These are phyloP conservation scores for Sugiyamaella sp. DNA, from an alignment of 1,139 yeast species.

Conservation along the genomic window DNA sequence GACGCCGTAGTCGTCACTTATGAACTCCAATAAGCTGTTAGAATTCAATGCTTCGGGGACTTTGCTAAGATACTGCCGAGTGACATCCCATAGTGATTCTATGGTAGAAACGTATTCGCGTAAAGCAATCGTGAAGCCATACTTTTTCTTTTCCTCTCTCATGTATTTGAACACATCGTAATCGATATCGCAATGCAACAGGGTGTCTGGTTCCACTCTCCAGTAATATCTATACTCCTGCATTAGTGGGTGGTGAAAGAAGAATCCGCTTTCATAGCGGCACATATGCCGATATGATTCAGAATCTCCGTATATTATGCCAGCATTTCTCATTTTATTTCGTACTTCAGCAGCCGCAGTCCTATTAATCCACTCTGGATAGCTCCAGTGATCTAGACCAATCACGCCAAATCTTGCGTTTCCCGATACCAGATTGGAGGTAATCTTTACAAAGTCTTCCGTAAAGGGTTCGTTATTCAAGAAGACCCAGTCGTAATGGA, in stretches of 20 bases:
- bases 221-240: constrained; percentile 82
- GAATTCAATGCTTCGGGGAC: constrained; percentile 66
- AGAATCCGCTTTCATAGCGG: constrained; percentile 88
- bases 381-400: constrained; percentile 71
- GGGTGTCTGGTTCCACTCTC: constrained; percentile 91
- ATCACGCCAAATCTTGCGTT: constrained; percentile 63
- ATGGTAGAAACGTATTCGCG: constrained; percentile 80
- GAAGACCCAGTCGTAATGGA: constrained; percentile 80
- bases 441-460: constrained; percentile 50
- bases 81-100: constrained; percentile 79
- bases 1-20: constrained; percentile 60
- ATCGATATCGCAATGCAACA: constrained; percentile 75
- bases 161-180: constrained; percentile 82
- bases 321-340: constrained; percentile 48
- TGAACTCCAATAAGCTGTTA: constrained; percentile 71
- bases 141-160: constrained; percentile 71
- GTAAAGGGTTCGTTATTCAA: constrained; percentile 65
- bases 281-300: constrained; percentile 85
- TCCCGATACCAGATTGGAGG: constrained; percentile 58
- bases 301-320: constrained; percentile 64
- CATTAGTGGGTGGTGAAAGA: constrained; percentile 75
- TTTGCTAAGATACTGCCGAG: constrained; percentile 63
- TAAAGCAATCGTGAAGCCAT: constrained; percentile 78
- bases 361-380: constrained; percentile 66
- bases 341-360: constrained; percentile 58